Base-by-base conservation (phyloP, 2,329 filamentous ascomycete species). In the Trichoderma hamatum region DNA sequence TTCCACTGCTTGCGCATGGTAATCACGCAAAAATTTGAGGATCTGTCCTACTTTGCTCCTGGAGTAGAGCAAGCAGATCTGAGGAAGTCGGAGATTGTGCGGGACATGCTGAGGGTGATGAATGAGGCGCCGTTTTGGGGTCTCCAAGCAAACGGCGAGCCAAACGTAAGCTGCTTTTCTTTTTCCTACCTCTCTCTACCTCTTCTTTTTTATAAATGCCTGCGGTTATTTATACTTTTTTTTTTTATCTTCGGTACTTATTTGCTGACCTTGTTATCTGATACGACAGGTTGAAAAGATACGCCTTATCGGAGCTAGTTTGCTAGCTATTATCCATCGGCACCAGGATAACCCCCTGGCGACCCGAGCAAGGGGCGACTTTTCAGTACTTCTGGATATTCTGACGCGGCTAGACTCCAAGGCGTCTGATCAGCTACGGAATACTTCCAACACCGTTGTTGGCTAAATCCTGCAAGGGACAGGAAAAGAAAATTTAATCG, bases 1-100 rank as follows among this genome's bases (percentile, higher is more conserved):
- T 75, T 79, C 21, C 78, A 83, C 28, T 82, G 81, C n/a, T 69
- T 83, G 5, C 74, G 79, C 3, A 82, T 83, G 75, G 79, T 81
- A 0, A 80, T 82, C 14, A 75, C 75, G 1, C 78, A 80, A 19
- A 79, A 79, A 21, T 73, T 80, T 49, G 78, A 79, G n/a, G 76
- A 77, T 2, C 66, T 78, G 3, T 74, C 76, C 0, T 78, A 78
- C 43, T 77, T 76, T n/a, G 73, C 72, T 1, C 69, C 75, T 0
- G 76, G 77, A 0, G 71, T 75, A 0, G 77, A 79, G 61, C 77
- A 79, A 43, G 76, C 77, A 0, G 76, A 79, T 54, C 46, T 79
- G 14, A 71, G 76, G 43, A 81, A 81, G 69, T 82, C 81, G 0
- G 82, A 83, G 58, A 82, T 83, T 59, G 82, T 81, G 1, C 74